A percentile compares a stretch with the other conserved stretches of the same genome.
Evolutionary conservation across 306 rosid species (phyloP).

Genomic region (Aeschynomene evenia): DNA sequence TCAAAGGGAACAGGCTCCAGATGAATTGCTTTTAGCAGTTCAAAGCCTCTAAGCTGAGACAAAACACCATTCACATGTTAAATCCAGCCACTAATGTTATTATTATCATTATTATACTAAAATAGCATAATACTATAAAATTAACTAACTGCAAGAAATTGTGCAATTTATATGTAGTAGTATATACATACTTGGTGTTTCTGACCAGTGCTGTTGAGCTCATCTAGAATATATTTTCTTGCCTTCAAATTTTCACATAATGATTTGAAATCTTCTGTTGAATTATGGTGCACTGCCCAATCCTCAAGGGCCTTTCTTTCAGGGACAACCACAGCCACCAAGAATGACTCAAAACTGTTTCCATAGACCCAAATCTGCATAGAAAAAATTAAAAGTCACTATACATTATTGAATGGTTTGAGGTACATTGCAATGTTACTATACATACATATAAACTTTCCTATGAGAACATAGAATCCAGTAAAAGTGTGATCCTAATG

Average conservation of each 20-base stretch:
- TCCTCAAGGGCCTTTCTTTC: slow-evolving; percentile 70
- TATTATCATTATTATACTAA: background rate
- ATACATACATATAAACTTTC: background rate
- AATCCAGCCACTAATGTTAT: background rate
- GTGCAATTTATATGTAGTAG: background rate
- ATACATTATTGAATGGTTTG: background rate
- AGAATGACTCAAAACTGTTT: slow-evolving; percentile 93
- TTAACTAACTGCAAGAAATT: slow-evolving; percentile 19
- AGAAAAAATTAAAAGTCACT: slow-evolving; percentile 10
- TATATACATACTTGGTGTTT: slow-evolving; percentile 61
- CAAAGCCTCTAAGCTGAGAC: slow-evolving; percentile 82
- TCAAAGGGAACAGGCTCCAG: slow-evolving; percentile 78
- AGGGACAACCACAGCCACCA: slow-evolving; percentile 89
- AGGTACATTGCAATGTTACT: background rate
- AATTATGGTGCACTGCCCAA: slow-evolving; percentile 64
- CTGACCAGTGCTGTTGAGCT: slow-evolving; percentile 70
- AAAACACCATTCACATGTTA: slow-evolving; percentile 27
- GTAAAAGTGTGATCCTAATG: slow-evolving; percentile 1
- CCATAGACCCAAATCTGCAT: slow-evolving; percentile 90
- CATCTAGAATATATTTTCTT: slow-evolving; percentile 74
- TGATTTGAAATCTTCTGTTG: slow-evolving; percentile 62
- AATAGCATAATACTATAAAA: slow-evolving; percentile 4
- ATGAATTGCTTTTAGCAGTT: slow-evolving; percentile 71
- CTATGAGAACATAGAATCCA: background rate
- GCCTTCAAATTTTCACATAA: slow-evolving; percentile 66